These are phyloP conservation scores for Stagonosporopsis tanaceti DNA, from an alignment of 2,329 filamentous ascomycete genomes.

Conservation along the genomic window DNA sequence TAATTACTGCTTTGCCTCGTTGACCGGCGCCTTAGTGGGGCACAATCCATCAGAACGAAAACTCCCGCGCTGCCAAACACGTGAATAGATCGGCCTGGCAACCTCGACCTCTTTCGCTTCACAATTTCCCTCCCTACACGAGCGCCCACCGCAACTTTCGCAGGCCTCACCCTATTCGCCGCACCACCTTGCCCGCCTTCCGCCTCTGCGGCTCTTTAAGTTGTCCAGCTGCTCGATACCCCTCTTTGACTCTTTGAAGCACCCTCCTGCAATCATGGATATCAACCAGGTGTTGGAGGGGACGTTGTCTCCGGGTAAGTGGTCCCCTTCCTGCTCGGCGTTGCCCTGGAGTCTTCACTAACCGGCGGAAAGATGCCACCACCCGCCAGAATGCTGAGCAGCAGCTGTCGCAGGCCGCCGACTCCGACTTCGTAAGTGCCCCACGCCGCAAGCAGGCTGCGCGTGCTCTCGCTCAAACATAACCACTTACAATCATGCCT, in stretches of 20 bases:
- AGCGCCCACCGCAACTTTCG: constrained; percentile 45
- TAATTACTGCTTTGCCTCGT: constrained; percentile 24
- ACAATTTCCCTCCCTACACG: constrained; percentile 47
- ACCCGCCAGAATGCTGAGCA: constrained; percentile 92
- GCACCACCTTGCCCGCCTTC: constrained; percentile 28
- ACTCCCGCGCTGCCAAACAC: constrained; percentile 45
- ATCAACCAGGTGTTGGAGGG: constrained; percentile 98
- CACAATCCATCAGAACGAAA: constrained; percentile 41
- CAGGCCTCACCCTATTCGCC: constrained; percentile 27
- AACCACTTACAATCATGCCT: constrained; percentile 43
- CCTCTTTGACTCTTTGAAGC: constrained; percentile 32
- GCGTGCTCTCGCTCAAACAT: constrained; percentile 22
- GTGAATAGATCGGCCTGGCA: constrained; percentile 44
- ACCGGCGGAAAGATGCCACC: constrained; percentile 74
- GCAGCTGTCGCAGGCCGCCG: constrained; percentile 89
- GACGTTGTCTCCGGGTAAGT: constrained; percentile 91
- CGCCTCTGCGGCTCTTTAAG: constrained; percentile 30
- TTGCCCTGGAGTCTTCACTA: constrained; percentile 41
- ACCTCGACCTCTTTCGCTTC: constrained; percentile 49
- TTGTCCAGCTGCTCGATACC: constrained; percentile 30
- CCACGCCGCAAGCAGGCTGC: constrained; percentile 32
- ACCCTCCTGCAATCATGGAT: constrained; percentile 74
- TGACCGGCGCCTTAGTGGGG: constrained; percentile 38
- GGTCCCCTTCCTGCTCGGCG: constrained; percentile 20
- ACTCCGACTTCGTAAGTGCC: constrained; percentile 87